Percentiles rank a stretch among this genome's conserved stretches.
Evolutionary conservation across 2,329 filamentous ascomycete species (phyloP).

Genomic region (Nothopassalora personata): DNA sequence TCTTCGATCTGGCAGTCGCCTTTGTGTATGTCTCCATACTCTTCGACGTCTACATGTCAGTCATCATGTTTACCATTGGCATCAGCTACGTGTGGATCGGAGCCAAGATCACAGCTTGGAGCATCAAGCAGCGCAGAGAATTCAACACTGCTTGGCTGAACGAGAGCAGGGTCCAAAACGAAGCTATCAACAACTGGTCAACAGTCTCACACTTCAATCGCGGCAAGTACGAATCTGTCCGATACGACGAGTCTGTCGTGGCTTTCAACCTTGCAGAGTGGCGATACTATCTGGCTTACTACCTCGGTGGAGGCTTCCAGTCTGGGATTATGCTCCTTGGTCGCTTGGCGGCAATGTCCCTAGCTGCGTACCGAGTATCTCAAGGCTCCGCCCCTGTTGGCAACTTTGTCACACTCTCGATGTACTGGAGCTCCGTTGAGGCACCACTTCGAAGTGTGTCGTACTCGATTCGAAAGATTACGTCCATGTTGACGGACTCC

Average conservation of each 20-base stretch:
- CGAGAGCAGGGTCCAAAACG: slow-evolving; percentile 51
- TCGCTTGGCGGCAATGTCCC: slow-evolving; percentile 45
- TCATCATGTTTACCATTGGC: slow-evolving; percentile 45
- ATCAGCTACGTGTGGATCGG: slow-evolving; percentile 51
- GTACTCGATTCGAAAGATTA: slow-evolving; percentile 45
- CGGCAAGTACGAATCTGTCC: slow-evolving; percentile 47
- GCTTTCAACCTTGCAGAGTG: slow-evolving; percentile 32
- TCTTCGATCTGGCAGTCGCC: slow-evolving; percentile 58
- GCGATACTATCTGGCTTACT: slow-evolving; percentile 27
- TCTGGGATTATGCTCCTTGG: slow-evolving; percentile 46
- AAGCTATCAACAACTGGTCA: slow-evolving; percentile 56
- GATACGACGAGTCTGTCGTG: slow-evolving; percentile 42
- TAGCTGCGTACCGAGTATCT: slow-evolving; percentile 51
- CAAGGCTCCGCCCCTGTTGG: slow-evolving; percentile 49
- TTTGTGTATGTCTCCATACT: slow-evolving; percentile 56
- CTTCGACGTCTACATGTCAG: slow-evolving; percentile 58
- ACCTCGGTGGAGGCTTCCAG: slow-evolving; percentile 39
- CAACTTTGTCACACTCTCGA: slow-evolving; percentile 59
- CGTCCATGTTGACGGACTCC: slow-evolving; percentile 57
- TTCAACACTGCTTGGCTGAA: slow-evolving; percentile 38
- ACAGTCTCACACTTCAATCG: slow-evolving; percentile 58
- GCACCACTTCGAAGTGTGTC: slow-evolving; percentile 48
- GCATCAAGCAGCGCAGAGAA: slow-evolving; percentile 24
- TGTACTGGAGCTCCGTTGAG: slow-evolving; percentile 55
- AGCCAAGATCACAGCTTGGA: slow-evolving; percentile 40